Evolutionary conservation across 106 monocot genomes (phyloP).

Genomic region (Dendrobium chrysotoxum): DNA sequence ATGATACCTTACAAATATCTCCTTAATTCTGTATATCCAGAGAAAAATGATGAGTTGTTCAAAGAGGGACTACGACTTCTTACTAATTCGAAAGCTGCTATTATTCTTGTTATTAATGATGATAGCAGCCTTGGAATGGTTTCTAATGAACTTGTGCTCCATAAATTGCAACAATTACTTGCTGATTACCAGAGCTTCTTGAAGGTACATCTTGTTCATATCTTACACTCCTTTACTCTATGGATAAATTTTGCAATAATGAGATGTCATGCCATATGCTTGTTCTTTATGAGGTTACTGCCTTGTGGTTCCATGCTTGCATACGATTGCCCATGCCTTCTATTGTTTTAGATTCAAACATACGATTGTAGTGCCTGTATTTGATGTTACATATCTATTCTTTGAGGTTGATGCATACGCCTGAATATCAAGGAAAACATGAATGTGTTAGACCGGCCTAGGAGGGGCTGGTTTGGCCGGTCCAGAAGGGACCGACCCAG

Average conservation of each 20-base stretch:
- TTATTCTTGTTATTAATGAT: conserved; percentile 6
- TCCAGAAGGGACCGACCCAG: too few species aligned
- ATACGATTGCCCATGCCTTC: not conserved
- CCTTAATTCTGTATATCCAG: conserved; percentile 7
- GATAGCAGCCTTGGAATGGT: not conserved
- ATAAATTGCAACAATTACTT: conserved; percentile 6
- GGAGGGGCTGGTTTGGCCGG: too few species aligned
- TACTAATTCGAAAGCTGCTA: conserved; percentile 5
- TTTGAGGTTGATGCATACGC: too few species aligned
- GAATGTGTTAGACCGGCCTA: too few species aligned
- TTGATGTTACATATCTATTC: too few species aligned
- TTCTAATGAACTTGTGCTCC: not conserved
- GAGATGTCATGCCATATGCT: not conserved
- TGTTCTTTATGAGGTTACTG: not conserved
- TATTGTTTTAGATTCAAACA: not conserved
- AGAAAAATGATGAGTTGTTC: conserved; percentile 1
- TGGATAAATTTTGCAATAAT: conserved; percentile 1
- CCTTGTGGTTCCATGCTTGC: not conserved
- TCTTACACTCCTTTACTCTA: not conserved
- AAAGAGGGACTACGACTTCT: conserved; percentile 6
- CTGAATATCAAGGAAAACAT: too few species aligned
- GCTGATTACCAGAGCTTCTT: not conserved
- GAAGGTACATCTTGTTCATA: conserved; percentile 3
- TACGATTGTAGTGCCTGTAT: not conserved
- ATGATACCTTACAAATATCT: conserved; percentile 2